Conservation (phyloP, 441 rosid species). For the Erysimum cheiri region DNA sequence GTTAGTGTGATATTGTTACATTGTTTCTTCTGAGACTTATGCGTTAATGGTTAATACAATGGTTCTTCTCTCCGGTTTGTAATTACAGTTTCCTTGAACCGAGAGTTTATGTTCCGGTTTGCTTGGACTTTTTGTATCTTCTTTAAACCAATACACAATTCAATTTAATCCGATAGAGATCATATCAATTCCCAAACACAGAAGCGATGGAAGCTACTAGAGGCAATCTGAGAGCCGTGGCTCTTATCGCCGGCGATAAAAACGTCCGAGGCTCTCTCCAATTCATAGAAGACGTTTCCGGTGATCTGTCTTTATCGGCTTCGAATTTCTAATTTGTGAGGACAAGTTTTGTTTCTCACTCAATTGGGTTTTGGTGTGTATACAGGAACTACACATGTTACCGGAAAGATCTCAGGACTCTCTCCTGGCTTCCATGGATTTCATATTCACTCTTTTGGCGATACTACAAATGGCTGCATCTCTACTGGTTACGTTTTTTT, state of each 20-base stretch:
- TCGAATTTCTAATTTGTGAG: neutral
- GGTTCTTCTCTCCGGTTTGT: slow-evolving; percentile 15
- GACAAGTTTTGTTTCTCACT: neutral
- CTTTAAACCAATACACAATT: neutral
- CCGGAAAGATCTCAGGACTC: slow-evolving; percentile 76
- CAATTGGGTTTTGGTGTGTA: neutral
- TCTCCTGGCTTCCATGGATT: slow-evolving; percentile 89
- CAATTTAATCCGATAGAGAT: slow-evolving; percentile 26
- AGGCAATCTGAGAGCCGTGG: slow-evolving; percentile 74
- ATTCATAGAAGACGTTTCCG: slow-evolving; percentile 63
- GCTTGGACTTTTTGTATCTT: neutral
- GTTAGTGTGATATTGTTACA: neutral
- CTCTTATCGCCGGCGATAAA: slow-evolving; percentile 70
- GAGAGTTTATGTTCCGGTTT: slow-evolving; percentile 29
- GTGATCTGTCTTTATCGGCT: slow-evolving; percentile 41
- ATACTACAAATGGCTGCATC: slow-evolving; percentile 93
- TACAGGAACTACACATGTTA: slow-evolving; percentile 79
- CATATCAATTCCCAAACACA: slow-evolving; percentile 22
- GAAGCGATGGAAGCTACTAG: slow-evolving; percentile 53
- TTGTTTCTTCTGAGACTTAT: neutral
- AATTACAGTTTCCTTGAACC: slow-evolving; percentile 19
- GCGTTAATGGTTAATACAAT: neutral
- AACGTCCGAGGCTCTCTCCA: slow-evolving; percentile 70
- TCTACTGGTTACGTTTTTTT: slow-evolving; percentile 79
- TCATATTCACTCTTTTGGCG: slow-evolving; percentile 93